Base-by-base conservation (phyloP, 2,329 filamentous ascomycete species). In the Phoma sp. region DNA sequence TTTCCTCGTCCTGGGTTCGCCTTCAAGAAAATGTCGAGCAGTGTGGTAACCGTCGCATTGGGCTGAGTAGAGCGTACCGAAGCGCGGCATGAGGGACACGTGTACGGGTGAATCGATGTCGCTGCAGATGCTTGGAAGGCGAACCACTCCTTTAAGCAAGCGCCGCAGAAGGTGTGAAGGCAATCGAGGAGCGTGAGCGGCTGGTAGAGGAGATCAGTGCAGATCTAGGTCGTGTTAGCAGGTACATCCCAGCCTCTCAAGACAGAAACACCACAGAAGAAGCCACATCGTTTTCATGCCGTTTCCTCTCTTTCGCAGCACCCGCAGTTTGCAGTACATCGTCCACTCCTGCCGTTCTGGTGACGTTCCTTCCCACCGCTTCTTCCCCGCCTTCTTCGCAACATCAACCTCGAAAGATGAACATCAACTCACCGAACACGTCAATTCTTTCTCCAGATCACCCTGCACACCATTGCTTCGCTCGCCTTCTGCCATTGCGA, bases 131-230 rank as follows among this genome's bases (percentile, higher is more conserved):
- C 87, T 74, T 96, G 92, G 76, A 87, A 95, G 59, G 82, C 80
- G 73, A 98, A 99, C 95, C 95, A 99, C 79, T 96, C 92, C 75
- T 96, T 96, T 54, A 98, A 76, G 72, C 95, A 99, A 32, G 91
- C 90, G 60, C 93, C 95, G 80, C 95, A 99, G 76, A 96, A 99
- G 38, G 93, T 97, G 77, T 96, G 92, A 37, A 96, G 85, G 73
- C 92, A 96, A 80, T 96, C 91, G 74, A 96, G 90, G 42, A 96
- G 86, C 23, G 92, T 96, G 60, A 96, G 83, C 28, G 93, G 92
- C 74, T 96, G 91, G 77, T 92, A 96, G 59, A 96, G 87, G 61
- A 96, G 85, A 76, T 98, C 95, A 66, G 93, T 96, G 81, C 95
- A 99, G 69, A 99, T 99, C 93, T 97, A 64, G 17, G 32, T 38